Conservation (phyloP, 2,329 filamentous ascomycete genomes). For the Anthostomella pinea region DNA sequence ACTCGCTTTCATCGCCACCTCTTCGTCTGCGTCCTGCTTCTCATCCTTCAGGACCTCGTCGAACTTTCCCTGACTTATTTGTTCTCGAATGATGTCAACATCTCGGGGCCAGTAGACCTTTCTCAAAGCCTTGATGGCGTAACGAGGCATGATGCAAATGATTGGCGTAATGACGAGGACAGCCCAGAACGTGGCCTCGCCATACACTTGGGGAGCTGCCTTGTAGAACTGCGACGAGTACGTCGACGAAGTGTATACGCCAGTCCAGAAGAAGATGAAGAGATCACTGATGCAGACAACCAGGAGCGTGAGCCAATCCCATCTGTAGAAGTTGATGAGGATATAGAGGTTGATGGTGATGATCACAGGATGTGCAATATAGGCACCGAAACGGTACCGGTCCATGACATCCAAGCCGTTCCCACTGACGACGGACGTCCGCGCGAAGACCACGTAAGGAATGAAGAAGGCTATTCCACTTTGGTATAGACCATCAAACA, state of each 20-base stretch:
- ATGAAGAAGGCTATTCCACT: constrained; percentile 92
- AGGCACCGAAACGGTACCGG: constrained; percentile 79
- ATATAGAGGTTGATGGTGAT: constrained; percentile 92
- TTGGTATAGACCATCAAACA: constrained; percentile 92
- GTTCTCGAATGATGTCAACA: constrained; percentile 93
- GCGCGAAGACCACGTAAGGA: constrained; percentile 74
- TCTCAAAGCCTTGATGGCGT: constrained; percentile 80
- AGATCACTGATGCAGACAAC: constrained; percentile 80
- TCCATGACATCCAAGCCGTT: constrained; percentile 76
- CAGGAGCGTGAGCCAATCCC: constrained; percentile 93
- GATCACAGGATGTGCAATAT: constrained; percentile 80
- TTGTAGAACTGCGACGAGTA: constrained; percentile 64
- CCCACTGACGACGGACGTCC: constrained; percentile 66
- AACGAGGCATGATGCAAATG: constrained; percentile 82
- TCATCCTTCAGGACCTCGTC: constrained; percentile 55
- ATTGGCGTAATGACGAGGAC: constrained; percentile 74
- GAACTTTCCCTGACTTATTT: constrained; percentile 80
- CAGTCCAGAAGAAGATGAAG: constrained; percentile 94
- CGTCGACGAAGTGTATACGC: constrained; percentile 65
- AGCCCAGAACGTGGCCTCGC: constrained; percentile 82
- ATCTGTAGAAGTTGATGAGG: constrained; percentile 92
- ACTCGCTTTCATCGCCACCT: constrained; percentile 39
- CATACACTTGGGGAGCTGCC: constrained; percentile 75
- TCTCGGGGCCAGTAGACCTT: constrained; percentile 94
- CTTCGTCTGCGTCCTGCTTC: constrained; percentile 35